Conservation (phyloP, 805 yeast species). For the Cyberlindnera americana region DNA sequence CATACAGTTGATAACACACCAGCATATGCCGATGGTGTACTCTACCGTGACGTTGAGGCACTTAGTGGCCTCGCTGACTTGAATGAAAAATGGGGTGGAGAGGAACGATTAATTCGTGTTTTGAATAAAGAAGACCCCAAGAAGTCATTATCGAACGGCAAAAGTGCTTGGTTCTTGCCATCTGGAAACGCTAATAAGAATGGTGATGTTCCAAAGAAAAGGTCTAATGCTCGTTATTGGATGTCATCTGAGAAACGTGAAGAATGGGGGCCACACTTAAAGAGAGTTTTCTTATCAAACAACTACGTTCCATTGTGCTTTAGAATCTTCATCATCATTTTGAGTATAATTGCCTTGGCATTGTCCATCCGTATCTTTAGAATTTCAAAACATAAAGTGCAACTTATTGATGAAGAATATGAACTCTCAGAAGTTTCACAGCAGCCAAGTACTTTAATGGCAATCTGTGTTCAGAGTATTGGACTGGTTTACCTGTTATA, state of each 20-base stretch:
- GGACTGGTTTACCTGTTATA: slow-evolving; percentile 76
- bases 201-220: slow-evolving; percentile 32
- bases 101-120: slow-evolving; percentile 52
- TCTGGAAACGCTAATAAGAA: slow-evolving; percentile 4
- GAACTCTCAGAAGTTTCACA: slow-evolving; percentile 44
- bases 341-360: slow-evolving; percentile 67
- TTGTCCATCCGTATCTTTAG: slow-evolving; percentile 60
- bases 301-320: slow-evolving; percentile 80
- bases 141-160: neutral
- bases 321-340: slow-evolving; percentile 53
- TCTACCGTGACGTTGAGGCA: slow-evolving; percentile 22
- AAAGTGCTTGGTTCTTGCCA: slow-evolving; percentile 6
- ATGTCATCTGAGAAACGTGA: slow-evolving; percentile 59
- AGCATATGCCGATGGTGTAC: slow-evolving; percentile 28
- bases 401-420: slow-evolving; percentile 4
- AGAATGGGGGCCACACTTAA: slow-evolving; percentile 60
- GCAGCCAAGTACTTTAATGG: slow-evolving; percentile 91
- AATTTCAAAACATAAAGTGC: slow-evolving; percentile 30
- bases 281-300: slow-evolving; percentile 60
- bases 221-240: slow-evolving; percentile 65
- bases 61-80: slow-evolving; percentile 36
- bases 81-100: slow-evolving; percentile 69
- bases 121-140: slow-evolving; percentile 34
- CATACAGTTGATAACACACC: slow-evolving; percentile 43
- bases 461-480: slow-evolving; percentile 75